Base-by-base conservation (phyloP, 2,329 filamentous ascomycete species). In the Talaromyces rugulosus region DNA sequence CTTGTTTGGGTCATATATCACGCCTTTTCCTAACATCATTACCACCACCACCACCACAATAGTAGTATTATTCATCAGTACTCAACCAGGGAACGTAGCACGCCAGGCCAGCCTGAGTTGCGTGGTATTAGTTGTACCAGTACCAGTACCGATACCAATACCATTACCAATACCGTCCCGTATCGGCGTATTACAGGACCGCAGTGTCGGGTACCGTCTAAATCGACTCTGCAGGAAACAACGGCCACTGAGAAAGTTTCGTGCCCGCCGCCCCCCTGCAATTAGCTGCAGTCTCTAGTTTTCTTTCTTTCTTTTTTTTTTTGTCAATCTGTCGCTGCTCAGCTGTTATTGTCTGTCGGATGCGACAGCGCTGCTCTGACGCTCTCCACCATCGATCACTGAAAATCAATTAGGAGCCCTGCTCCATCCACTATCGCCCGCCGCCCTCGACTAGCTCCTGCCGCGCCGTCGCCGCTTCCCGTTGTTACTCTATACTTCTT, bases 111-210 rank as follows among this genome's bases (percentile, higher is more conserved):
- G 6, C 42, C 42, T 47, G 23, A 23, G 23, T 36, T 36, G 7
- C 33, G 12, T 18, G n/a, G 40, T 18, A 44, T 18, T 14, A 18
- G 16, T 23, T 23, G 23, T 44, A 44, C n/a, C n/a, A 18, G n/a
- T 44, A 44, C 40, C 16, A 44, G n/a, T n/a, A 42, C 16, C 40
- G 16, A n/a, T 23, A 47, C 11, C 44, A 47, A 16, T 47, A 47
- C 18, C 18, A 8, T 3, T 23, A 40, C 36, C 16, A 3, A 40
- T 40, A 40, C 36, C 5, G 16, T 51, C 51, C 60, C 51, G 61
- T 62, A 59, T 50, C 59, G 58, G 42, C 56, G 56, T 58, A 58
- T 51, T 52, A 58, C 56, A 40, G 42, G 61, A 62, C 61, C 61
- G 57, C 33, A 40, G 52, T 56, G 61, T 62, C 61, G 61, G 61